Conservation (phyloP, 805 yeast genomes). For the Starmerella scarabaei region DNA sequence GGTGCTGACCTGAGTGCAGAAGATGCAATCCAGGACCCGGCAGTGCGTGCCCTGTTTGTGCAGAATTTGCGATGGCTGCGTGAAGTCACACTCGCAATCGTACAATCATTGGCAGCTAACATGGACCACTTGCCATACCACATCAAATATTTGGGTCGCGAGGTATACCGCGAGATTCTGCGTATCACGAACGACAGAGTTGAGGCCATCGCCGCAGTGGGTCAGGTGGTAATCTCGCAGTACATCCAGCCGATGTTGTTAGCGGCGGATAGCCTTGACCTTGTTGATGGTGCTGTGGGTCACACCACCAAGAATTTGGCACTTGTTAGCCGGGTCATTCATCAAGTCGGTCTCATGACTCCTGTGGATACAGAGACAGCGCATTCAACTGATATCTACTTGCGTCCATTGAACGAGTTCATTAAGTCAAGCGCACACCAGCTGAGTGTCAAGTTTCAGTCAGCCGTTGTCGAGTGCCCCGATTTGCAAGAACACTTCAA, state of each 20-base stretch:
- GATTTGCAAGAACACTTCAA: conserved; percentile 49
- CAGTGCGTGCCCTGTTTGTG: conserved; percentile 59
- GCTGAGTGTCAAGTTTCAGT: conserved; percentile 34
- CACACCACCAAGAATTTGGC: conserved; percentile 38
- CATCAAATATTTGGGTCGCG: conserved; percentile 43
- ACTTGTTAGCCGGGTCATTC: conserved; percentile 44
- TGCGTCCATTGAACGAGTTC: conserved; percentile 71
- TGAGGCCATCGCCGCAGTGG: conserved; percentile 48
- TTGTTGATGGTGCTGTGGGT: conserved; percentile 30
- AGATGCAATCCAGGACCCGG: conserved; percentile 64
- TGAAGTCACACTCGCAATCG: conserved; percentile 50
- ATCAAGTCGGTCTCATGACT: conserved; percentile 55
- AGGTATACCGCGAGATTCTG: conserved; percentile 23
- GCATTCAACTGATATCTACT: conserved; percentile 40
- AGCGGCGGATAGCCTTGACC: conserved; percentile 38
- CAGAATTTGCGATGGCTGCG: conserved; percentile 61
- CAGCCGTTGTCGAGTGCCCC: conserved; percentile 37
- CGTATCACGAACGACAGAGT: conserved; percentile 31
- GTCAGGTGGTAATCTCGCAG: conserved; percentile 34
- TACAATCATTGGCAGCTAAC: conserved; percentile 39
- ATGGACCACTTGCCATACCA: conserved; percentile 39
- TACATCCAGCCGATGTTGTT: conserved; percentile 29
- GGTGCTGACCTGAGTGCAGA: conserved; percentile 37
- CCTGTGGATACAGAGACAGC: conserved; percentile 29
- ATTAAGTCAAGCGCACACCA: conserved; percentile 40